These are phyloP conservation scores for Epichloe amarillans DNA, from an alignment of 2,329 filamentous ascomycete genomes.

Conservation along the genomic window DNA sequence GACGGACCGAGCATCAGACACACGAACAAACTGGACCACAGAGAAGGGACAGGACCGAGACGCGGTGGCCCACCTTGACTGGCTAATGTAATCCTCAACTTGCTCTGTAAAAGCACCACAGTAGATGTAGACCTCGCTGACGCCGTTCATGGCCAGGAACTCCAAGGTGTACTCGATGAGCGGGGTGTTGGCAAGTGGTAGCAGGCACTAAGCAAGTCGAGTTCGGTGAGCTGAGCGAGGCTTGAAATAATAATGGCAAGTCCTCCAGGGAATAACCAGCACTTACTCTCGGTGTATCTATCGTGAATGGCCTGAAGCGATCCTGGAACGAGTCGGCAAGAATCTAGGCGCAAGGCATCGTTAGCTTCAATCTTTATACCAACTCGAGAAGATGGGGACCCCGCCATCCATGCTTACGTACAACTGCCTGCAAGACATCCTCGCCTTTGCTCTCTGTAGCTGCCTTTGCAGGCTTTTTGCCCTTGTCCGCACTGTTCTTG, in stretches of 20 bases:
- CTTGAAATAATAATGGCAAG: no score
- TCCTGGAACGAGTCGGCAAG: conserved; percentile 93
- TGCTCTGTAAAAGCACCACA: conserved; percentile 76
- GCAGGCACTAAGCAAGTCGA: conserved; percentile 54
- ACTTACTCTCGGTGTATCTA: conserved; percentile 69
- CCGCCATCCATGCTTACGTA: conserved; percentile 24
- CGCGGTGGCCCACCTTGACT: conserved; percentile 56
- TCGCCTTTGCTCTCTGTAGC: conserved; percentile 42
- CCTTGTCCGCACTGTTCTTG: conserved; percentile 30
- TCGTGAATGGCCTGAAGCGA: conserved; percentile 76
- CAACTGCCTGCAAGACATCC: conserved; percentile 44
- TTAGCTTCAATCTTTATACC: conserved; percentile 8
- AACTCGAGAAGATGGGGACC: conserved; percentile 4
- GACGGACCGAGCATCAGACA: conserved; percentile 67
- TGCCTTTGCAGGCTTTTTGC: conserved; percentile 38
- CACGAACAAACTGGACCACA: conserved; percentile 71
- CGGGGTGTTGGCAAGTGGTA: conserved; percentile 85
- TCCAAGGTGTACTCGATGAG: conserved; percentile 97
- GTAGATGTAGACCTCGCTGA: conserved; percentile 90
- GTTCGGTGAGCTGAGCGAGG: neutral
- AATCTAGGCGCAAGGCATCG: conserved; percentile 37
- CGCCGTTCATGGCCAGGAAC: conserved; percentile 86
- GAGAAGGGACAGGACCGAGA: conserved; percentile 54
- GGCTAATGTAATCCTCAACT: conserved; percentile 73
- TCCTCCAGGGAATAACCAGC: no score